A percentile compares a stretch with the other conserved stretches of the same genome.
These are phyloP conservation scores for Lachnellula suecica DNA, from an alignment of 2,329 filamentous ascomycete species.

Conservation along the genomic window DNA sequence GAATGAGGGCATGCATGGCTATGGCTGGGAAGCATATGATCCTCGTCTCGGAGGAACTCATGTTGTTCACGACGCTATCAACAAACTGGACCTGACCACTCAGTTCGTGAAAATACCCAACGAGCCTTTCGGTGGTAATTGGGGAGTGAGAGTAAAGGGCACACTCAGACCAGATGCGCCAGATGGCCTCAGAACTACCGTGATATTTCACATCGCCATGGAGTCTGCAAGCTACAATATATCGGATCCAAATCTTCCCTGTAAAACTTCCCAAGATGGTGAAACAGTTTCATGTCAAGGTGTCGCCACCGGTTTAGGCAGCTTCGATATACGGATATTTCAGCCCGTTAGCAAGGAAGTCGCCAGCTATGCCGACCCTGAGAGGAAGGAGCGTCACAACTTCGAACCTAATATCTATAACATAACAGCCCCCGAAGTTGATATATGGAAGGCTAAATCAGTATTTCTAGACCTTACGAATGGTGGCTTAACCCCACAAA, in stretches of 20 bases:
- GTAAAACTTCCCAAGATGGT: no score
- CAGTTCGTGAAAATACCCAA: slow-evolving; percentile 92
- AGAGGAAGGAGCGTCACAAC: no score
- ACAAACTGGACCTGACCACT: slow-evolving; percentile 86
- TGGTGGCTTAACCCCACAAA: no score
- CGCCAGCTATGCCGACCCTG: no score
- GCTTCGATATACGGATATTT: no score
- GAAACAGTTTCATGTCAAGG: slow-evolving; percentile 50
- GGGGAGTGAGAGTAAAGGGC: slow-evolving; percentile 87
- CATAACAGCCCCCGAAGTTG: no score
- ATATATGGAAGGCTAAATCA: no score
- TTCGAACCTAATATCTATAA: no score
- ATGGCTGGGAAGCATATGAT: slow-evolving; percentile 98
- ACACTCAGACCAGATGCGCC: slow-evolving; percentile 69
- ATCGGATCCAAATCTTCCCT: no score
- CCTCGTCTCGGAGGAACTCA: slow-evolving; percentile 83
- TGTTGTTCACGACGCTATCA: slow-evolving; percentile 85
- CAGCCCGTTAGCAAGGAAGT: no score
- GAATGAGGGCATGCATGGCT: slow-evolving; percentile 88
- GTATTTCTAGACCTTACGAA: slow-evolving; percentile 55
- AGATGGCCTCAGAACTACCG: slow-evolving; percentile 66
- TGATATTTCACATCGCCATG: slow-evolving; percentile 80
- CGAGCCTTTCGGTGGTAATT: slow-evolving; percentile 81
- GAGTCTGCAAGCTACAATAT: slow-evolving; percentile 67
- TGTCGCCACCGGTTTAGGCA: no score